phyloP scores from a whole-genome alignment of 2,329 filamentous ascomycete species.

The Alternaria sp. region DNA sequence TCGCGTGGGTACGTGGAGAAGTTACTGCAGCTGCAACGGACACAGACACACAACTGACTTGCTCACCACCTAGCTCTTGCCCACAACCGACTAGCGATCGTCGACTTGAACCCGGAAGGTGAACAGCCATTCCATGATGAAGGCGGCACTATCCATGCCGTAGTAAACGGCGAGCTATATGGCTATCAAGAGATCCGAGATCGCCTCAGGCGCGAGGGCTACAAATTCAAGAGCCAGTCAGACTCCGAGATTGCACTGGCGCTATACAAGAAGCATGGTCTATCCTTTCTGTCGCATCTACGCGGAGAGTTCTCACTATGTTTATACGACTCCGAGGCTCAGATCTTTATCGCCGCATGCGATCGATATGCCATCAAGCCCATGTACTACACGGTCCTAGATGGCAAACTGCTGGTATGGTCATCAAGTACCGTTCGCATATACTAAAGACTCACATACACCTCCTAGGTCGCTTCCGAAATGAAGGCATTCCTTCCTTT shows the following conservation, averaged over 20 bases:
- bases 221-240: constrained; percentile 57
- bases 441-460: not conserved
- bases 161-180: constrained; percentile 70
- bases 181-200: constrained; percentile 59
- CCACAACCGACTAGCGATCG: constrained; percentile 39
- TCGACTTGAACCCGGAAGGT: constrained; percentile 33
- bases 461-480: constrained; percentile 47
- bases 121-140: constrained; percentile 39
- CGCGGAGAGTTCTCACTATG: constrained; percentile 66
- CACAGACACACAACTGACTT: constrained; percentile 18
- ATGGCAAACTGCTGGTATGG: constrained; percentile 52
- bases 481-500: constrained; percentile 63
- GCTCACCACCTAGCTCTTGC: constrained; percentile 27
- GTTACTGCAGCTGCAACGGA: not conserved
- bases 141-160: constrained; percentile 56
- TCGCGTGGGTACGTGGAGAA: constrained; percentile 50
- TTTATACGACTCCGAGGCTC: constrained; percentile 58
- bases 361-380: constrained; percentile 68
- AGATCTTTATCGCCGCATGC: constrained; percentile 57
- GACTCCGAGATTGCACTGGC: constrained; percentile 65
- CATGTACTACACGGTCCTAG: constrained; percentile 60
- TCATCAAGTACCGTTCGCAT: not conserved
- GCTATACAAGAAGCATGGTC: constrained; percentile 57
- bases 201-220: constrained; percentile 44
- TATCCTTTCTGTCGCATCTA: constrained; percentile 57